phyloP scores from a whole-genome alignment of 345 rosid genomes.

The Atalantia buxifolia region DNA sequence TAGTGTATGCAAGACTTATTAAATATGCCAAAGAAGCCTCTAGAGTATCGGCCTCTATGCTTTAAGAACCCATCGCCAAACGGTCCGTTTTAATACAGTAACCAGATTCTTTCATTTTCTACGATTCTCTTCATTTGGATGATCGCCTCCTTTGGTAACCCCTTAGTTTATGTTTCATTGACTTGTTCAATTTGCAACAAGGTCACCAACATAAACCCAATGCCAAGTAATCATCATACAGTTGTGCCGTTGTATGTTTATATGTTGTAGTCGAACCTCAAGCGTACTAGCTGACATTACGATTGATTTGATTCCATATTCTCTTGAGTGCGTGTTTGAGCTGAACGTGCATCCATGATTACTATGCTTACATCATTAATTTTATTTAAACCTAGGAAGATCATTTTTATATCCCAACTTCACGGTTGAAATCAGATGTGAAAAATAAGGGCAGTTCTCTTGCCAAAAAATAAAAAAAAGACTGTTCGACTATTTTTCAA shows the following conservation, averaged over 20 bases:
- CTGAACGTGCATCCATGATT: background rate
- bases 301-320: background rate
- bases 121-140: background rate
- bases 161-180: background rate
- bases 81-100: background rate
- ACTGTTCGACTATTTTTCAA: background rate
- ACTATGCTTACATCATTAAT: background rate
- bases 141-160: background rate
- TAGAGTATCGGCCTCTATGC: conserved; percentile 4
- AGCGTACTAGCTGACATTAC: background rate
- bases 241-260: background rate
- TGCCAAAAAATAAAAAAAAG: background rate
- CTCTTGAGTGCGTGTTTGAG: background rate
- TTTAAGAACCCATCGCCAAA: conserved; percentile 1
- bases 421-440: too few relatives aligned
- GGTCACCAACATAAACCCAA: background rate
- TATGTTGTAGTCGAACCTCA: background rate
- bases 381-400: background rate
- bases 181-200: background rate
- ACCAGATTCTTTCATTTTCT: background rate
- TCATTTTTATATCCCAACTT: background rate
- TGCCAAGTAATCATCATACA: background rate
- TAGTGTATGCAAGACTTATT: conserved; percentile 17
- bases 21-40: conserved; percentile 11
- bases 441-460: too few relatives aligned